Evolutionary conservation across 805 yeast genomes (phyloP), one percentile per base, ranked within the genome.

Genomic region (Maudiozyma pseudohumilis): DNA sequence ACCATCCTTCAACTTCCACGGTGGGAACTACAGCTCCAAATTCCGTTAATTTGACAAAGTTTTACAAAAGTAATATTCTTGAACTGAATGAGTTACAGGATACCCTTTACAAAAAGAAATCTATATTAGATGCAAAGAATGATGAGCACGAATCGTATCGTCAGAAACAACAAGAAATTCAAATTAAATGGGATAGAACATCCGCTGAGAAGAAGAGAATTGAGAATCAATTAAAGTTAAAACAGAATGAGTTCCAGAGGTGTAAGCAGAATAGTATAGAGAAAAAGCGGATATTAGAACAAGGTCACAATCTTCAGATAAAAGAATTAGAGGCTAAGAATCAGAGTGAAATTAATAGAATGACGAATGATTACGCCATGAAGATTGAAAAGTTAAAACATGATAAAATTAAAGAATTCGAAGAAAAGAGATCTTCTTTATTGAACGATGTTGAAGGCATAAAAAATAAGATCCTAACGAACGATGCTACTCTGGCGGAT

Each of bases 341-440:
- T 35, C 66, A 67, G 13, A 61, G 63, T 25, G 61, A 65, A 19
- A 46, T 62, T 15, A 61, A 59, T 26, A 53, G 59, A 15, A 34
- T 63, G 20, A 59, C 56, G 17, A 58, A 60, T 29, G 61, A 48
- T 3, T 65, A 61, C 39, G 47, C 53, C 15, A 25, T 42, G 0
- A 58, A 68, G 46, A 61, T 74, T 1, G 72, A 71, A 29, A 39
- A 48, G 1, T 42, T 68, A 5, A 59, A 69, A 24, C 47, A 58
- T 6, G 50, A 50, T 12, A 66, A 64, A 36, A 59, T 61, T 5
- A 48, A 48, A 15, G 49, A 56, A 28, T 52, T 56, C 21, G 57
- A 65, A 30, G 39, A 45, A 7, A 49, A 57, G 32, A 65, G 64
- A 39, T 48, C 44, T 5, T 35, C 41, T 18, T 33, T 63, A 25